A percentile compares a stretch with the other conserved stretches of the same genome.
Evolutionary conservation across 306 rosid species (phyloP).

Genomic region (Crataegus laevigata): DNA sequence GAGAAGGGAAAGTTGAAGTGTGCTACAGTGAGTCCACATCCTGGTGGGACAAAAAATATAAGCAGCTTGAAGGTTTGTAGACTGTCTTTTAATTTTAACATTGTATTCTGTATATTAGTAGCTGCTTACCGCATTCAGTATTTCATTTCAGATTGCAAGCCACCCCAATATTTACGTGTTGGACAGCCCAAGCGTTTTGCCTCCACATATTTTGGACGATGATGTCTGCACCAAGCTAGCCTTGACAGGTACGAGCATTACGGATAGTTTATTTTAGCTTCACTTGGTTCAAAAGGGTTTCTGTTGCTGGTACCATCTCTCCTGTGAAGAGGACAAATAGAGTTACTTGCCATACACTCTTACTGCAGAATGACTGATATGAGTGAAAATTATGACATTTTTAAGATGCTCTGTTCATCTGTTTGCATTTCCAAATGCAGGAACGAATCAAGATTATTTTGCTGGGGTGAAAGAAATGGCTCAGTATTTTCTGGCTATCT

Average conservation of each 20-base stretch:
- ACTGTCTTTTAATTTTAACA: conserved; percentile 10
- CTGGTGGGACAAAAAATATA: conserved; percentile 73
- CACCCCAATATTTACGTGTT: conserved; percentile 82
- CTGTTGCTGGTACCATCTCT: background rate
- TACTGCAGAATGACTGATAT: background rate
- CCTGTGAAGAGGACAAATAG: background rate
- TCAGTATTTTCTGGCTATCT: conserved; percentile 31
- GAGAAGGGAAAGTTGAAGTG: conserved; percentile 87
- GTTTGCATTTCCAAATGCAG: conserved; percentile 32
- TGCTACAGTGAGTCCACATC: conserved; percentile 71
- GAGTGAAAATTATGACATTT: conserved; percentile 5
- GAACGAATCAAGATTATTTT: conserved; percentile 48
- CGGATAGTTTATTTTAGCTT: conserved; percentile 10
- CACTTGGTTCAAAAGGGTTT: background rate
- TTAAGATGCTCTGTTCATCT: background rate
- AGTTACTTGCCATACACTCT: background rate
- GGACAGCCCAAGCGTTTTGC: conserved; percentile 81
- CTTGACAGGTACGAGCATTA: conserved; percentile 56
- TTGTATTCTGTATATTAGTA: background rate
- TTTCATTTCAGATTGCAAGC: conserved; percentile 66
- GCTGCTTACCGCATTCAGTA: background rate
- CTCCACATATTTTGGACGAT: conserved; percentile 46
- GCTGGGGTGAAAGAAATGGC: conserved; percentile 44
- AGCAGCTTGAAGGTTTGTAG: conserved; percentile 69
- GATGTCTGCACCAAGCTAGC: conserved; percentile 59